Evolutionary conservation across 2,329 filamentous ascomycete species (phyloP).

Genomic region (Talaromyces piceae): DNA sequence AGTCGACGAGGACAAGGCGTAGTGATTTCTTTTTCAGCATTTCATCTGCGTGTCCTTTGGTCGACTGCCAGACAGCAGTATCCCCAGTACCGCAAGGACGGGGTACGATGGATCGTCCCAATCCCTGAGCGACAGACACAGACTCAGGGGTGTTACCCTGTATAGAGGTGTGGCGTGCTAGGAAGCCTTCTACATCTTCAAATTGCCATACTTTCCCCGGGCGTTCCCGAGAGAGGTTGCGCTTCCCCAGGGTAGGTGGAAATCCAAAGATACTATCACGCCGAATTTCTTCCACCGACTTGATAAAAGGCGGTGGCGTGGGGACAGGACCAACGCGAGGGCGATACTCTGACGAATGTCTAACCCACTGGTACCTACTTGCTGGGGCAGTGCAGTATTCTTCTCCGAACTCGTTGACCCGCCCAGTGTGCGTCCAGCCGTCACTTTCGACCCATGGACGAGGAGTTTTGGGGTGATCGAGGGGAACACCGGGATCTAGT

Average conservation of each 20-base stretch:
- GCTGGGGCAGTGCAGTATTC: constrained; percentile 20
- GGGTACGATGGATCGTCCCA: neutral
- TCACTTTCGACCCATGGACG: constrained; percentile 22
- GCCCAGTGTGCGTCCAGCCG: constrained; percentile 25
- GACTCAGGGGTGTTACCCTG: constrained; percentile 10
- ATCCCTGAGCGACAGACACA: neutral
- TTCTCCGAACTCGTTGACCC: constrained; percentile 22
- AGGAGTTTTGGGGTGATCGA: constrained; percentile 14
- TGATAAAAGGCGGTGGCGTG: constrained; percentile 20
- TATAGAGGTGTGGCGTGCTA: constrained; percentile 7
- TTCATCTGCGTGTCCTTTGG: constrained; percentile 11
- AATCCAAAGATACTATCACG: constrained; percentile 26
- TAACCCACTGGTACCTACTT: constrained; percentile 18
- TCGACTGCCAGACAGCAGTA: constrained; percentile 17
- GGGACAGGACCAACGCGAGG: constrained; percentile 17
- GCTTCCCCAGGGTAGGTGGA: constrained; percentile 23
- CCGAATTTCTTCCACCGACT: constrained; percentile 20
- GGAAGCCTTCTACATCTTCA: constrained; percentile 19
- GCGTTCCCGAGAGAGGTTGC: constrained; percentile 20
- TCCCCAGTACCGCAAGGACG: constrained; percentile 2
- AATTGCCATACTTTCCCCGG: constrained; percentile 10
- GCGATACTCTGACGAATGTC: constrained; percentile 22
- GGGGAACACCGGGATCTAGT: constrained; percentile 8
- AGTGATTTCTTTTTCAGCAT: constrained; percentile 7
- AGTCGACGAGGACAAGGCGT: constrained; percentile 11